Base-by-base conservation (phyloP, 1,284 basidiomycete species). In the Cryptococcus sp. region DNA sequence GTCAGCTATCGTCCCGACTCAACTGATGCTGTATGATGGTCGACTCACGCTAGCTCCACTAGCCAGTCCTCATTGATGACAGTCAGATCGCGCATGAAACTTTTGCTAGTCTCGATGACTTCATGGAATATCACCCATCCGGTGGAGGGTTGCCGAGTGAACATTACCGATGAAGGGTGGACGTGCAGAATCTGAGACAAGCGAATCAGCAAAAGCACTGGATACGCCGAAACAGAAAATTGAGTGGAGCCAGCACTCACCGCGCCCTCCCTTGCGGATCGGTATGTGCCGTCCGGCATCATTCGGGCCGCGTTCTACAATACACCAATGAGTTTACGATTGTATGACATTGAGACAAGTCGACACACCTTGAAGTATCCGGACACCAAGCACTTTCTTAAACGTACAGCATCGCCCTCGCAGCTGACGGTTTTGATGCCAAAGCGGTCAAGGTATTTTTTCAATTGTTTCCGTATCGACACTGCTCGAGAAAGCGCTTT, bases 81-180 rank as follows among this genome's bases (percentile, higher is more conserved):
- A 0, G 82, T 83, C 19, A 85, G 56, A 63, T 85, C 84, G 47
- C 82, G 69, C 77, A 85, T 84, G 65, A 83, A 84, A 25, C 75
- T 87, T 78, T 95, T 97, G 65, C 91, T 93, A 0, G 95, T 97
- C 77, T 97, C 93, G 67, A 95, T 86, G 78, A 98, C 88, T 75
- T 99, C 94, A 73, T 96, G 92, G 72, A 89, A 99, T 22, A 99
- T 82, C 6, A 98, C 91, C 91, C 92, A 99, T 11, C 90, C 90
- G 0, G 88, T 88, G 17, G 86, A 83, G 1, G 95, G 90, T 68
- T 90, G 91, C 41, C 96, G 83, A 2, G 93, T 96, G 74, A 99
- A 99, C 58, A 98, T 81, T 11, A 97, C 91, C 2, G 93, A 97
- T 13, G 88, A 91, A 0, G 95, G 96, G 74, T 99, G 95, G 1